Base-by-base conservation (phyloP, 2,329 filamentous ascomycete species). In the Pleomassaria siparia region DNA sequence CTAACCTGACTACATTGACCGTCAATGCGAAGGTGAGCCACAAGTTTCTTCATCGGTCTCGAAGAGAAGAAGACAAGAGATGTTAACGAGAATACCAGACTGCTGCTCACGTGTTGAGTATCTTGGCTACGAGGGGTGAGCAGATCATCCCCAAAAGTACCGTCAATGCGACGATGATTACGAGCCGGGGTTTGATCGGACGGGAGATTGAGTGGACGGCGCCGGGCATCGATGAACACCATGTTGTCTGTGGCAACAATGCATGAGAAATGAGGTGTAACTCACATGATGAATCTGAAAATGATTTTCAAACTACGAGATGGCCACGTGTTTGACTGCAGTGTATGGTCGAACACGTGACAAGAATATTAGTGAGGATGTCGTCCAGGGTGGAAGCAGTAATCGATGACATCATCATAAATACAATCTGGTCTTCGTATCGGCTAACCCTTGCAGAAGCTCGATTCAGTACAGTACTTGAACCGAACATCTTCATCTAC, bases 11-110 rank as follows among this genome's bases (percentile, higher is more conserved):
- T 2, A 72, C 71, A 2, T 57, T 72, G 25, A 58, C 67, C 7
- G 53, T 71, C 30, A 72, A 72, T 44, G 64, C 70, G 2, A 68
- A 70, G 58, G 68, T 66, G 54, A 61, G 64, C 39, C 44, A 44
- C 29, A 51, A n/a, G n/a, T n/a, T n/a, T n/a, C n/a, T n/a, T n/a
- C n/a, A n/a, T n/a, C n/a, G n/a, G n/a, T 50, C n/a, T 20, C 15
- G n/a, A 3, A 11, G n/a, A 16, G 24, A n/a, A 12, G 2, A 4
- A 11, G 10, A 13, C 35, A 18, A 18, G 10, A 12, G 30, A n/a
- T 43, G 40, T 50, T 62, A 44, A 54, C 20, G 1, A 26, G 5
- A 10, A 11, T 10, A 4, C 29, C 35, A 65, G 59, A 64, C 68
- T 44, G 65, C 64, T 44, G 68, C 68, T 12, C 66, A 71, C 30